phyloP scores from a whole-genome alignment of 2,329 filamentous ascomycete species.

The Fusarium sp. region DNA sequence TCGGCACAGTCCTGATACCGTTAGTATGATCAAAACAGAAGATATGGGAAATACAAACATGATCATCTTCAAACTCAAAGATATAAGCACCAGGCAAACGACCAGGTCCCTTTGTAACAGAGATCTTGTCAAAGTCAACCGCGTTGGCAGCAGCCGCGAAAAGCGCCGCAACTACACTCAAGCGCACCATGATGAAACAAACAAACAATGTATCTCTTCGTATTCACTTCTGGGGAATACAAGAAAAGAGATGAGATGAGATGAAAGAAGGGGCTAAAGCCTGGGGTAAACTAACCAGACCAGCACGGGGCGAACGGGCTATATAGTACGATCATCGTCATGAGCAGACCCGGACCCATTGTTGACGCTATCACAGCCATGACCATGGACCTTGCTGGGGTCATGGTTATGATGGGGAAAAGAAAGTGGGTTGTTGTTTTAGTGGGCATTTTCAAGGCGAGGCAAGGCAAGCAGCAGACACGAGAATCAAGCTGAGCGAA shows the following conservation, averaged over 20 bases:
- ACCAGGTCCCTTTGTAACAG: conserved; percentile 30
- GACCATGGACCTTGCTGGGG: not conserved
- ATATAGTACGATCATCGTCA: conserved; percentile 33
- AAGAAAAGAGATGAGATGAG: not conserved
- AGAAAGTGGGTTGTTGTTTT: conserved; percentile 21
- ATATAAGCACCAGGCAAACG: conserved; percentile 62
- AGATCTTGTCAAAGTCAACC: conserved; percentile 41
- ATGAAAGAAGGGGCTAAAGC: conserved; percentile 1
- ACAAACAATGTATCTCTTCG: conserved; percentile 8
- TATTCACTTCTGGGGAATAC: conserved; percentile 17
- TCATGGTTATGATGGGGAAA: not conserved
- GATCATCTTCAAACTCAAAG: conserved; percentile 63
- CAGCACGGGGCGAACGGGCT: conserved; percentile 10
- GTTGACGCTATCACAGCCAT: conserved; percentile 5
- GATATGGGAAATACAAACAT: conserved; percentile 50
- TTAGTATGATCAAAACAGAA: not conserved
- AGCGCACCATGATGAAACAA: conserved; percentile 50
- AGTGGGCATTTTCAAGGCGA: not conserved
- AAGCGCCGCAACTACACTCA: conserved; percentile 49
- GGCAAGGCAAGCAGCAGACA: conserved; percentile 11
- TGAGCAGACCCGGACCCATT: conserved; percentile 1
- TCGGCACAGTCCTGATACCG: conserved; percentile 24
- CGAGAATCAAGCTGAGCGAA: conserved; percentile 5
- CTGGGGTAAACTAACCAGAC: not conserved
- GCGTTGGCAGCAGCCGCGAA: conserved; percentile 50